Evolutionary conservation across 169 alveolate species (phyloP).

Genomic region (Theileria parva): DNA sequence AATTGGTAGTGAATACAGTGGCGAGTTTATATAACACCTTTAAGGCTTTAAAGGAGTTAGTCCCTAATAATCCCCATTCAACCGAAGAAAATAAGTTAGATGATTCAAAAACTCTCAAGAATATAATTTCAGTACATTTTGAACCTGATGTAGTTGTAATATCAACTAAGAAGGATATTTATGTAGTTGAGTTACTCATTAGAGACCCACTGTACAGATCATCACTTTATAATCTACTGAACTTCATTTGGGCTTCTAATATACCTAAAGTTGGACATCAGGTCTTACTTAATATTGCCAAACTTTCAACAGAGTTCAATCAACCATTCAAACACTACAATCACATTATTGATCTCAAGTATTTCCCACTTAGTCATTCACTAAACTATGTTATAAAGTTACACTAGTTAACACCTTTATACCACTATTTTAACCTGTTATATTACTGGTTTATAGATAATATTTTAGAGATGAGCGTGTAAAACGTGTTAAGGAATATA

Average conservation of each 20-base stretch:
- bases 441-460: background rate
- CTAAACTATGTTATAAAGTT: no score
- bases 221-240: slow-evolving; percentile 35
- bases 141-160: slow-evolving; percentile 39
- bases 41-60: background rate
- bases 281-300: slow-evolving; percentile 45
- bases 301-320: slow-evolving; percentile 37
- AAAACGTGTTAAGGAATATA: background rate
- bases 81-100: background rate
- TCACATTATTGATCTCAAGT: slow-evolving; percentile 53
- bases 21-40: slow-evolving; percentile 4
- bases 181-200: slow-evolving; percentile 32
- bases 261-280: slow-evolving; percentile 57
- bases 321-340: slow-evolving; percentile 37
- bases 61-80: background rate
- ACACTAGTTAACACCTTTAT: no score
- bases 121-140: slow-evolving; percentile 38
- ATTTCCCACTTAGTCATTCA: background rate
- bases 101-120: background rate
- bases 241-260: slow-evolving; percentile 42
- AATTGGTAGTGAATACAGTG: slow-evolving; percentile 8
- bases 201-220: slow-evolving; percentile 36
- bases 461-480: slow-evolving; percentile 8
- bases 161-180: background rate
- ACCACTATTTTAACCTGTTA: no score